Percentiles rank a stretch among this genome's conserved stretches.
These are phyloP conservation scores for Daldinia childiae DNA, from an alignment of 495 filamentous ascomycete species.

Conservation along the genomic window DNA sequence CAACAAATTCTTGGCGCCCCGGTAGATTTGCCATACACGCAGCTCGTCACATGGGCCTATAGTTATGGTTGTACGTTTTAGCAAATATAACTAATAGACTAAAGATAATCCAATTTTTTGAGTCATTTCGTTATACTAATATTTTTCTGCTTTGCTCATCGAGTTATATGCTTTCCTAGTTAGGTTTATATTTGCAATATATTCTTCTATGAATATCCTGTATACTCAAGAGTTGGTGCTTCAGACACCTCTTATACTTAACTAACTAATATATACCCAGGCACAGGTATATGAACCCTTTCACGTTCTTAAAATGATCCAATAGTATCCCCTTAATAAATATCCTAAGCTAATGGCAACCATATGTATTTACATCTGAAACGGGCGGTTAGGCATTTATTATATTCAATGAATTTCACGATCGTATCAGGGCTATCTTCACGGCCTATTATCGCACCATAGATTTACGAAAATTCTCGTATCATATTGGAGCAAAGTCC, in stretches of 20 bases:
- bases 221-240: neutral
- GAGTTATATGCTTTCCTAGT: neutral
- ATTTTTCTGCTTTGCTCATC: neutral
- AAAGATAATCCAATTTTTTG: neutral
- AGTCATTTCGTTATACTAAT: neutral
- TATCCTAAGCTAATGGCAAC: neutral
- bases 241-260: too few species aligned
- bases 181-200: too few species aligned
- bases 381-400: neutral
- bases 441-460: neutral
- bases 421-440: neutral
- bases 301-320: too few species aligned
- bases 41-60: neutral
- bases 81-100: neutral
- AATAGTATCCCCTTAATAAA: neutral
- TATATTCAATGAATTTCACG: neutral
- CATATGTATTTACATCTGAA: neutral
- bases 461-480: conserved; percentile 10
- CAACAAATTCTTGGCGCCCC: neutral
- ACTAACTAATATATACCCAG: too few species aligned
- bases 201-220: neutral
- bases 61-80: neutral
- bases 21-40: neutral
- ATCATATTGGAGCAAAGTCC: neutral
- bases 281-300: too few species aligned